Conservation (phyloP, 2,329 filamentous ascomycete species). For the Apiospora malaysiana region DNA sequence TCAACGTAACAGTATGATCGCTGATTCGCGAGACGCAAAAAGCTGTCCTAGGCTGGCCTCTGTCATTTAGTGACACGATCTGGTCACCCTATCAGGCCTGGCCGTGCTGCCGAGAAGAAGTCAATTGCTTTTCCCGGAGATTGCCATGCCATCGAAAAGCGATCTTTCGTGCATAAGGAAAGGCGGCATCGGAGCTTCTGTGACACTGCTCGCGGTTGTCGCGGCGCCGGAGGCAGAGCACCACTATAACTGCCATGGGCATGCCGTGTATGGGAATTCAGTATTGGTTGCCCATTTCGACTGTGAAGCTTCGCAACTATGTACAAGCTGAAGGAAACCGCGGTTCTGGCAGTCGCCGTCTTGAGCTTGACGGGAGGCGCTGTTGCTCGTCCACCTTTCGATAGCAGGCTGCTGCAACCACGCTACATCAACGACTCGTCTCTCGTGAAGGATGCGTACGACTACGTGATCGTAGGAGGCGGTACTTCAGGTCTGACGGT, state of each 20-base stretch:
- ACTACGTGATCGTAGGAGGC: slow-evolving; percentile 31
- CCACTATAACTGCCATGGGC: background rate
- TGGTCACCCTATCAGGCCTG: background rate
- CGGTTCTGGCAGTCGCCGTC: background rate
- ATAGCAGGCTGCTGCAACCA: background rate
- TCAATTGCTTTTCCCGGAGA: background rate
- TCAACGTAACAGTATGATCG: background rate
- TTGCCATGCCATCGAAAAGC: background rate
- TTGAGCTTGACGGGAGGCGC: background rate
- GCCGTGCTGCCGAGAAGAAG: background rate
- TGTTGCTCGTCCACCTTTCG: background rate
- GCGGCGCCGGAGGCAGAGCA: background rate
- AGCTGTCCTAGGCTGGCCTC: background rate
- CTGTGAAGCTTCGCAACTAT: background rate
- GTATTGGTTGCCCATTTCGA: too few relatives aligned
- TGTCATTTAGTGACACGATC: background rate
- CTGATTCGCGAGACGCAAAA: background rate
- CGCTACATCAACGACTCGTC: background rate
- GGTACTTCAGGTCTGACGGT: slow-evolving; percentile 29
- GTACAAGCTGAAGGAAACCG: background rate
- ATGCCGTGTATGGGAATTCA: background rate
- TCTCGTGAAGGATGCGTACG: slow-evolving; percentile 27
- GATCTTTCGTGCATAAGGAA: background rate
- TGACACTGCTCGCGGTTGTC: background rate
- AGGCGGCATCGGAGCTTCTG: background rate